Evolutionary conservation across 495 filamentous ascomycete genomes (phyloP), one percentile per base, ranked within the genome.

Genomic region (Aspergillus nanangensis): DNA sequence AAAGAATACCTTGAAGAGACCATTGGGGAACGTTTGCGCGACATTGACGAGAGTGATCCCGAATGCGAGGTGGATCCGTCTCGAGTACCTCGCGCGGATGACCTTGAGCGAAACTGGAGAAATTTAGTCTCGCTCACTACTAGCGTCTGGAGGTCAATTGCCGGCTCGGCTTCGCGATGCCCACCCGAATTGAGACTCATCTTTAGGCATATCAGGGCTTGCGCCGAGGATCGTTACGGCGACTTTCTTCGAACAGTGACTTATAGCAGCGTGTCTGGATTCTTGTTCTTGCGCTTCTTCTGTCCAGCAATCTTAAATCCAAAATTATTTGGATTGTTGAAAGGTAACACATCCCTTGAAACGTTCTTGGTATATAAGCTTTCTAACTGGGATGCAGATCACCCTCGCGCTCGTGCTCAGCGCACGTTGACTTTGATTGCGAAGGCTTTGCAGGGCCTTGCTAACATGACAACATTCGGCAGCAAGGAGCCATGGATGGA

Each of bases 401-500:
- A 96, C 56, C 90, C 94, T 23, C 84, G 85, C 51, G 80, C 82
- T 36, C 83, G 83, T 41, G 90, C 94, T 23, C 90, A 96, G 60
- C 84, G 93, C 34, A 94, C 93, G 10, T 67, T 97, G 20, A 97
- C 91, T 1, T 79, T 99, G 37, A 89, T 97, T 52, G 89, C 93
- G 10, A 99, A 99, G 69, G 85, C 87, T 13, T 75, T 99, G n/a
- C 92, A 97, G 68, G 91, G 87, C 13, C 74, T 99, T 31, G 93
- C 92, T 15, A 97, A 96, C 58, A 81, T 96, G 69, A 87, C 87
- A 9, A 90, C 82, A 2, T 96, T 97, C 50, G 94, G 93, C 44
- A 87, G 84, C 56, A 97, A 97, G 62, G 93, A 97, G 63, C 79
- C 84, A 3, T 99, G 92, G 90, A 99, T 99, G 93, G 94, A 95